Evolutionary conservation across 2,329 filamentous ascomycete species (phyloP).

Genomic region (Epichloe festucae): DNA sequence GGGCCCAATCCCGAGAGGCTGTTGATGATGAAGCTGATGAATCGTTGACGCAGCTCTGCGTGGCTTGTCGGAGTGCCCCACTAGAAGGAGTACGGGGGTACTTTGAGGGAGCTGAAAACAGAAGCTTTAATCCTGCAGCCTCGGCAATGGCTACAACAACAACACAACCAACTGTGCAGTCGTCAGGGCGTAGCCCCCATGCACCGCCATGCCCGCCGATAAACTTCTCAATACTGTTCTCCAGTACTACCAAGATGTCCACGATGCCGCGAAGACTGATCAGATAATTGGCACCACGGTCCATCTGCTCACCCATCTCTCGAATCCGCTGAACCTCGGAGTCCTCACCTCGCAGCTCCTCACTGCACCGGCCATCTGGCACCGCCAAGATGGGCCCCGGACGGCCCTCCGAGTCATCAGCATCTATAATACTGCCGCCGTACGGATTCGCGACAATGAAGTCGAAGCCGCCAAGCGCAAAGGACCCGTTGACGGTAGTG

Average conservation of each 20-base stretch:
- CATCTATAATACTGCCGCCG: constrained; percentile 56
- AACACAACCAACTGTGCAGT: background rate
- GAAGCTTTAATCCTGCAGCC: constrained; percentile 8
- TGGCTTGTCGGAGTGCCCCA: background rate
- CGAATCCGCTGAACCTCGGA: constrained; percentile 62
- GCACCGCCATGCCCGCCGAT: constrained; percentile 47
- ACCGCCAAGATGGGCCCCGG: constrained; percentile 42
- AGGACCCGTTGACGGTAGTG: constrained; percentile 25
- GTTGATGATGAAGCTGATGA: background rate
- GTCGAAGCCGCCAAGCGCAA: constrained; percentile 22
- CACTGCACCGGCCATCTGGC: constrained; percentile 59
- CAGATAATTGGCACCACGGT: constrained; percentile 53
- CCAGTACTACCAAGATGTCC: constrained; percentile 41
- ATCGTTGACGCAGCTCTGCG: background rate
- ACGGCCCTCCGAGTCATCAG: constrained; percentile 54
- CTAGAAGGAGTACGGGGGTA: no score
- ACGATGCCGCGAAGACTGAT: constrained; percentile 36
- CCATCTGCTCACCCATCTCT: constrained; percentile 54
- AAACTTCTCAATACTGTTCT: constrained; percentile 54
- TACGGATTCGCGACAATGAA: constrained; percentile 38
- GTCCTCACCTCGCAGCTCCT: constrained; percentile 62
- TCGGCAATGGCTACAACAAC: constrained; percentile 11
- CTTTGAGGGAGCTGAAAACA: background rate
- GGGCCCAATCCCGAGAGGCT: background rate
- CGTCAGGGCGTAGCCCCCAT: background rate